Evolutionary conservation across 2,329 filamentous ascomycete species (phyloP), one percentile per base, ranked within the genome.

Genomic region (Penicillium sp.): DNA sequence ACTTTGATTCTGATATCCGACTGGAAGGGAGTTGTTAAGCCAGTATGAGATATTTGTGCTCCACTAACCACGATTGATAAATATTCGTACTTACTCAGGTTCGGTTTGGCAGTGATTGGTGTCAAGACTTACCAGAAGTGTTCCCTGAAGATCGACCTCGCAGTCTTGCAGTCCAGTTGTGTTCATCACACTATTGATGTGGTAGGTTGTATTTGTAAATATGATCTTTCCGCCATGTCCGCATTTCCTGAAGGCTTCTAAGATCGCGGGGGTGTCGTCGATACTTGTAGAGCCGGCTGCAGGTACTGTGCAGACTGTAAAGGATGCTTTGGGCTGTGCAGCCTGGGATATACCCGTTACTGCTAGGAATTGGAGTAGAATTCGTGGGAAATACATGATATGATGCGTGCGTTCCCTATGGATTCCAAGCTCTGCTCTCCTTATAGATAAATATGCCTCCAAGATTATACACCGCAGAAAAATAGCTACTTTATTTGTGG

Each of bases 191-290:
- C 76, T 75, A 33, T 76, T 76, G 60, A 83, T 74, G 62, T 82
- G 71, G 71, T 81, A 83, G 2, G 76, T 76, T 1, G 74, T 76
- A 52, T 80, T 79, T 27, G 74, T 70, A 65, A 85, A 81, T 39
- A 83, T 74, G 56, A 85, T 75, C 49, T 72, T 79, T 42, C 81
- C 81, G 51, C 82, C 76, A 44, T 74, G 72, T 2, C 81, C 74
- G 62, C 82, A 84, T 27, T 77, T 66, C 26, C 74, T 65, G 67
- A 84, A 83, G 0, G 82, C 82, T 4, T 76, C 60, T 0, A 82
- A 61, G 48, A 84, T 83, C 39, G 82, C 78, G 8, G 81, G 79
- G 24, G 79, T 77, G 65, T 84, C 82, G 62, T 84, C 81, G 24
- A 53, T 56, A 1, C 31, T 29, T 11, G 47, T n/a, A 24, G 29